A percentile compares a stretch with the other conserved stretches of the same genome.
phyloP scores from a whole-genome alignment of 257 asterid species.

The Voacanga thouarsii region DNA sequence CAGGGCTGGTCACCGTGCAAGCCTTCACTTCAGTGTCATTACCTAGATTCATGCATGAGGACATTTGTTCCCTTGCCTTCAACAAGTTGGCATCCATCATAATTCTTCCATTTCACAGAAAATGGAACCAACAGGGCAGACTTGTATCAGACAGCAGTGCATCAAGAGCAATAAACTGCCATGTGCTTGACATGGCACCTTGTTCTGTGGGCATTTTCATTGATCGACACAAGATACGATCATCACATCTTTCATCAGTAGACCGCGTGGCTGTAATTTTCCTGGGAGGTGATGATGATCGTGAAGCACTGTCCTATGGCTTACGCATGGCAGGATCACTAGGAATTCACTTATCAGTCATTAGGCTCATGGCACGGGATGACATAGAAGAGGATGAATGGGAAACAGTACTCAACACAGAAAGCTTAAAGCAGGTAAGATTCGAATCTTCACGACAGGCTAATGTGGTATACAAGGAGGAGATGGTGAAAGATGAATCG shows the following conservation, averaged over 20 bases:
- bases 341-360: slow-evolving; percentile 14
- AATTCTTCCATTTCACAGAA: slow-evolving; percentile 71
- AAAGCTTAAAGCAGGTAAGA: slow-evolving; percentile 10
- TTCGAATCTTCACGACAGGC: not conserved
- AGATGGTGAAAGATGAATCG: slow-evolving; percentile 20
- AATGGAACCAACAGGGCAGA: slow-evolving; percentile 81
- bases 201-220: slow-evolving; percentile 25
- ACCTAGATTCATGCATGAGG: slow-evolving; percentile 69
- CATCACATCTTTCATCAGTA: not conserved
- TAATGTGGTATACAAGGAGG: slow-evolving; percentile 14
- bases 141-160: slow-evolving; percentile 37
- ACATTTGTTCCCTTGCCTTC: slow-evolving; percentile 66
- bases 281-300: slow-evolving; percentile 26
- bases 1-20: slow-evolving; percentile 36
- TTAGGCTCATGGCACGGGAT: slow-evolving; percentile 5
- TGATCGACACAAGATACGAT: slow-evolving; percentile 15
- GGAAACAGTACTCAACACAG: slow-evolving; percentile 20
- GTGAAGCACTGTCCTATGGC: slow-evolving; percentile 24
- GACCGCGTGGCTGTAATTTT: slow-evolving; percentile 22
- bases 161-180: slow-evolving; percentile 15
- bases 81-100: slow-evolving; percentile 55
- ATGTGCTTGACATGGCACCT: slow-evolving; percentile 20
- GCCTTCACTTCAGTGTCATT: slow-evolving; percentile 68
- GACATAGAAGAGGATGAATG: slow-evolving; percentile 13
- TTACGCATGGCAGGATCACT: slow-evolving; percentile 20